phyloP scores from a whole-genome alignment of 208 protist species.

The Leishmania aethiopica region DNA sequence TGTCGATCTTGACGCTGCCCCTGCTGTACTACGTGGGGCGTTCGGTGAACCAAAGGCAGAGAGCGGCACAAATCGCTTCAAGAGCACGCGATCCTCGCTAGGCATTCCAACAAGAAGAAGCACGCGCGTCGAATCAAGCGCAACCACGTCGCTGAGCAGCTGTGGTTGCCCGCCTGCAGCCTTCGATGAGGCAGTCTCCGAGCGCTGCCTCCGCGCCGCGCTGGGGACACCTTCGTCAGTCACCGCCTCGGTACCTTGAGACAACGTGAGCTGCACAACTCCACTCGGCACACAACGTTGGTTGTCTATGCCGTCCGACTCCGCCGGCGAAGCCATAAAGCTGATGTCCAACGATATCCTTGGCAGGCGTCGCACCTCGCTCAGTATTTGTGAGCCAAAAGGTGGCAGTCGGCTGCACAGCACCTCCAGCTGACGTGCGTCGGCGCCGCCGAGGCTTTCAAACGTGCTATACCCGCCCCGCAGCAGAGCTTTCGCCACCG shows the following conservation, averaged over 20 bases:
- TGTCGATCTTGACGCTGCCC: background rate
- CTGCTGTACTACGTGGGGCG: background rate
- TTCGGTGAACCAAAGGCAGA: background rate
- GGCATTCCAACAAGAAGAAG: constrained; percentile 43
- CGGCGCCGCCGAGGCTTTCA: constrained; percentile 28
- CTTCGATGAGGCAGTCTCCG: background rate
- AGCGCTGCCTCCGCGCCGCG: background rate
- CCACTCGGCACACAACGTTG: background rate
- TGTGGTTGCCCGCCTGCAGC: background rate
- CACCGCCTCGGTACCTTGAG: background rate
- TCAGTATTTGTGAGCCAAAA: constrained; percentile 66
- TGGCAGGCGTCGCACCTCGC: constrained; percentile 35
- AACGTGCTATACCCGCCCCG: constrained; percentile 57
- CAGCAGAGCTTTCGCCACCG: constrained; percentile 45
- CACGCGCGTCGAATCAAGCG: constrained; percentile 5
- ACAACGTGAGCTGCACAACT: constrained; percentile 6
- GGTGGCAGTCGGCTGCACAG: constrained; percentile 69
- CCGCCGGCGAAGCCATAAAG: background rate
- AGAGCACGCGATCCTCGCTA: constrained; percentile 31
- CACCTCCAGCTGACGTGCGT: constrained; percentile 69
- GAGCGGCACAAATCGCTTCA: constrained; percentile 35
- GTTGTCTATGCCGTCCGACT: background rate
- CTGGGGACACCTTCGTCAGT: background rate
- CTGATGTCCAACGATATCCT: constrained; percentile 11
- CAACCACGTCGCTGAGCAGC: background rate